phyloP scores from a whole-genome alignment of 257 asterid genomes.

The Petrea volubilis region DNA sequence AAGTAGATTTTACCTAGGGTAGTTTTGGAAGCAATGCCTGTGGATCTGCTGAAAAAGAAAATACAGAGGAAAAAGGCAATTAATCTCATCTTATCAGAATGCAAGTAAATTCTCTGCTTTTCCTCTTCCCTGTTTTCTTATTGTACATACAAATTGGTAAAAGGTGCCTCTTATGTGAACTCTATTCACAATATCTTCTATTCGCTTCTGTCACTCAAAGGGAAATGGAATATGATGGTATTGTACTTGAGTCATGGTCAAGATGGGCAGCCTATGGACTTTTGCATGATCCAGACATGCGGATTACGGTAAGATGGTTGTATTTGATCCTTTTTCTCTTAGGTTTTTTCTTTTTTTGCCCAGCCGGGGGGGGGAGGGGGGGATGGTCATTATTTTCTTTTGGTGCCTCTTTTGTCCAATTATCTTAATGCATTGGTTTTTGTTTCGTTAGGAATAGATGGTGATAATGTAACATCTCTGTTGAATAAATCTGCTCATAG shows the following conservation, averaged over 20 bases:
- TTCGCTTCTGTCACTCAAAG: conserved; percentile 38
- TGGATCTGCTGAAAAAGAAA: conserved; percentile 74
- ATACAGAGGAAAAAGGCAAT: conserved; percentile 60
- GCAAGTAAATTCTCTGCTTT: conserved; percentile 60
- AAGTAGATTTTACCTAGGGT: conserved; percentile 81
- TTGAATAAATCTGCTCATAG: background rate
- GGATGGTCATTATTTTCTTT: background rate
- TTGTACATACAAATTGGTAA: conserved; percentile 1
- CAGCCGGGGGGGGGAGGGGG: too few species aligned
- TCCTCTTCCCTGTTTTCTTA: conserved; percentile 5
- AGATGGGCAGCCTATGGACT: conserved; percentile 95
- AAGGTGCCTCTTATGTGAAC: background rate
- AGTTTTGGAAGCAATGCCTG: conserved; percentile 80
- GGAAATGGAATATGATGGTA: conserved; percentile 94
- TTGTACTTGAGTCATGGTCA: conserved; percentile 96
- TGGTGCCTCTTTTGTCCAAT: background rate
- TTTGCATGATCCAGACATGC: conserved; percentile 77
- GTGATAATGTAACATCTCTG: background rate
- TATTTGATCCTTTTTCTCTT: background rate
- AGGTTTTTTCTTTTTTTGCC: background rate
- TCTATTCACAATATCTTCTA: conserved; percentile 20
- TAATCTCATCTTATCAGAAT: conserved; percentile 67
- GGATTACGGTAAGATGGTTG: conserved; percentile 51
- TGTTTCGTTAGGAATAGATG: background rate
- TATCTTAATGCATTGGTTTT: background rate